Evolutionary conservation across 371 early-diverging fungal species (phyloP).

Genomic region (Parasitella parasitica): DNA sequence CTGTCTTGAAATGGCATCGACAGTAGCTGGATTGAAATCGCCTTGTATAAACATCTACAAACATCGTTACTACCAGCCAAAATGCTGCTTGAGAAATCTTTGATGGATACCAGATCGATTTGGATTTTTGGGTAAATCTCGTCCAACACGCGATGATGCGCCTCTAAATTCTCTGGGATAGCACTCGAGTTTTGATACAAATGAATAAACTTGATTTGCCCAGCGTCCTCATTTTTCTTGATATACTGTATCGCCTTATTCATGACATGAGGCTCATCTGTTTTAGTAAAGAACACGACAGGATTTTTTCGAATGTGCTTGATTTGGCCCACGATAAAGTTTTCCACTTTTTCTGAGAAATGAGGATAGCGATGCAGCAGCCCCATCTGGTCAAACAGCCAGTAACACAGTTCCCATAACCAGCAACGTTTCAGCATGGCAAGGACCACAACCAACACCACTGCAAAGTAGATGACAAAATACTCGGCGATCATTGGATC

Average conservation of each 20-base stretch:
- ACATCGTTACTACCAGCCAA: not conserved
- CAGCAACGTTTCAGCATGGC: slow-evolving; percentile 45
- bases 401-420: slow-evolving; percentile 41
- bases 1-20: slow-evolving; percentile 46
- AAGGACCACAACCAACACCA: slow-evolving; percentile 37
- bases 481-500: slow-evolving; percentile 49
- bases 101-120: slow-evolving; percentile 52
- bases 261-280: slow-evolving; percentile 56
- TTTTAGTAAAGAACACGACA: slow-evolving; percentile 55
- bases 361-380: slow-evolving; percentile 14
- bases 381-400: slow-evolving; percentile 31
- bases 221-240: slow-evolving; percentile 46
- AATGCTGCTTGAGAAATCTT: too few species aligned
- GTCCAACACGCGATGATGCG: slow-evolving; percentile 46
- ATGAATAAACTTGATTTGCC: slow-evolving; percentile 51
- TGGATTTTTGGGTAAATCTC: slow-evolving; percentile 54
- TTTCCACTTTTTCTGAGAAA: slow-evolving; percentile 21
- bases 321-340: slow-evolving; percentile 31
- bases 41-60: slow-evolving; percentile 44
- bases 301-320: slow-evolving; percentile 40
- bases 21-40: slow-evolving; percentile 42
- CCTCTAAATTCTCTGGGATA: slow-evolving; percentile 44
- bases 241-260: slow-evolving; percentile 61
- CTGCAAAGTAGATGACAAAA: slow-evolving; percentile 51
- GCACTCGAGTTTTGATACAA: slow-evolving; percentile 32